Percentiles rank a stretch among this genome's conserved stretches.
These are phyloP conservation scores for Neurospora discreta DNA, from an alignment of 495 filamentous ascomycete species.

Conservation along the genomic window DNA sequence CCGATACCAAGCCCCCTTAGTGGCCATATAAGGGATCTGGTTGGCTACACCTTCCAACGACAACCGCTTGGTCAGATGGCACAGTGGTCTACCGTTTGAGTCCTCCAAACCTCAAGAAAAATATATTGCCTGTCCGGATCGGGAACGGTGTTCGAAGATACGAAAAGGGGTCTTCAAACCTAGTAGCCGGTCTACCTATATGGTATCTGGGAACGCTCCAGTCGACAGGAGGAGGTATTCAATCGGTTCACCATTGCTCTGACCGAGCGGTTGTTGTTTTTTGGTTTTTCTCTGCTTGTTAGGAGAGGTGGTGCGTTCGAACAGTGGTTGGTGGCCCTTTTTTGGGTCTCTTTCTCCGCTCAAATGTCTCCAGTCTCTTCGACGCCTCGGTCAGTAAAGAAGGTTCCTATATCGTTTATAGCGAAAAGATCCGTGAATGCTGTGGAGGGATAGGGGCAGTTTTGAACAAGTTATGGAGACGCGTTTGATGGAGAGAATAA, in stretches of 20 bases:
- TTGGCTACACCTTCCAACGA: not conserved
- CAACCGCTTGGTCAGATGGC: not conserved
- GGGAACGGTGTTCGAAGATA: not conserved
- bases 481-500: not conserved
- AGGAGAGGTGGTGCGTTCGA: not conserved
- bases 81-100: not conserved
- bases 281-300: not conserved
- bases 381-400: no score
- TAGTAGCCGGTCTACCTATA: not conserved
- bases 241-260: not conserved
- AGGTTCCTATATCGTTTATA: no score
- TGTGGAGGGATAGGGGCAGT: no score
- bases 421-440: no score
- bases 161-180: not conserved
- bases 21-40: not conserved
- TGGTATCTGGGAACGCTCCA: not conserved
- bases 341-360: not conserved
- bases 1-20: not conserved
- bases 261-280: not conserved
- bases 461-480: not conserved
- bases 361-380: no score
- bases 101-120: not conserved
- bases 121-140: not conserved
- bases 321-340: not conserved
- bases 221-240: not conserved